A percentile compares a stretch with the other conserved stretches of the same genome.
phyloP scores from a whole-genome alignment of 2,329 filamentous ascomycete species.

The Pseudohalonectria lignicola region DNA sequence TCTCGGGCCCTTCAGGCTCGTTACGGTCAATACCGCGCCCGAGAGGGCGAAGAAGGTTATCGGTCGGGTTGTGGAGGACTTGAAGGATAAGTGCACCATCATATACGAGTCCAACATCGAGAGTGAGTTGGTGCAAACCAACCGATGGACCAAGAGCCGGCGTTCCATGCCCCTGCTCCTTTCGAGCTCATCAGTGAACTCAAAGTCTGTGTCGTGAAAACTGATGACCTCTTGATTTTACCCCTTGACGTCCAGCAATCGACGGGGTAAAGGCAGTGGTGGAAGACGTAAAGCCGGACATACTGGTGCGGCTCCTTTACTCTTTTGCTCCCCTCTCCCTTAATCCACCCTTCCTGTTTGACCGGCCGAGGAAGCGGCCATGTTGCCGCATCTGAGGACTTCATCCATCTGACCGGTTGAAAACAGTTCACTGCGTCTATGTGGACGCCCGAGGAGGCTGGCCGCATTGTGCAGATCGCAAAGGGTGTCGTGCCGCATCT shows the following conservation, averaged over 20 bases:
- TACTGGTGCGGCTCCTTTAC: constrained; percentile 12
- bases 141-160: no score
- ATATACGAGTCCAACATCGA: constrained; percentile 50
- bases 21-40: constrained; percentile 58
- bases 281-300: constrained; percentile 14
- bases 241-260: constrained; percentile 31
- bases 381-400: no score
- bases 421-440: constrained; percentile 50
- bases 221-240: background rate
- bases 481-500: constrained; percentile 30
- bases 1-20: constrained; percentile 52
- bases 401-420: background rate
- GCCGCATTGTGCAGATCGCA: constrained; percentile 31
- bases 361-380: no score
- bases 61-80: constrained; percentile 45
- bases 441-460: constrained; percentile 34
- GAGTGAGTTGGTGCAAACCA: constrained; percentile 34
- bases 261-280: constrained; percentile 34
- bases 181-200: background rate
- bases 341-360: no score
- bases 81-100: constrained; percentile 55
- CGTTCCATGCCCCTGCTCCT: background rate
- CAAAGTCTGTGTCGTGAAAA: background rate
- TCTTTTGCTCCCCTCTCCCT: background rate
- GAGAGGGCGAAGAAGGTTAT: constrained; percentile 53